Percentiles rank a stretch among this genome's conserved stretches.
Evolutionary conservation across 2,329 filamentous ascomycete species (phyloP).

Genomic region (Drechmeria coniospora): DNA sequence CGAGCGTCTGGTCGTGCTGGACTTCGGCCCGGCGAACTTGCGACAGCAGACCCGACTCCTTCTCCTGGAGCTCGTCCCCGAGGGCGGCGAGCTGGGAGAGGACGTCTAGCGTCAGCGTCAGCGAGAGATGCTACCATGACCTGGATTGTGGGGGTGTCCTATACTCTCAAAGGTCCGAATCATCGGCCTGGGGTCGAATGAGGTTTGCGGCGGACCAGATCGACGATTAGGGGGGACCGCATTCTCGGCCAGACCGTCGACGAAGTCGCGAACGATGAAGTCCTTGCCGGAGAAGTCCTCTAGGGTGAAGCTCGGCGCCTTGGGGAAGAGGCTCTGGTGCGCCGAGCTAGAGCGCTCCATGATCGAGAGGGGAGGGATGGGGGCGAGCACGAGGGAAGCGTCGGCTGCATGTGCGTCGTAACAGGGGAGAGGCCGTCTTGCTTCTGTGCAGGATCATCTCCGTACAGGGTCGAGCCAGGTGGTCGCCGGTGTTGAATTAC

Average conservation of each 20-base stretch:
- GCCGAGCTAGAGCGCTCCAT: constrained; percentile 30
- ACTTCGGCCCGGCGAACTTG: constrained; percentile 82
- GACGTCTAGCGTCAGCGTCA: constrained; percentile 28
- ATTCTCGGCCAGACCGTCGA: constrained; percentile 79
- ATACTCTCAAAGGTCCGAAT: constrained; percentile 84
- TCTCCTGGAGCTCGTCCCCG: constrained; percentile 72
- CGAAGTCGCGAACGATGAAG: constrained; percentile 96
- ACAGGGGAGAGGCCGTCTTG: too few relatives aligned
- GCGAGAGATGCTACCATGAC: too few relatives aligned
- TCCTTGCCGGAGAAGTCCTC: constrained; percentile 81
- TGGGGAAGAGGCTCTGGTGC: constrained; percentile 56
- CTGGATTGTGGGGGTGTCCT: constrained; percentile 7
- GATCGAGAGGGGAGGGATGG: constrained; percentile 11
- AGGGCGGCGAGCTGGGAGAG: constrained; percentile 53
- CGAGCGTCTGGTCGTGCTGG: constrained; percentile 82
- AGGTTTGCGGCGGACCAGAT: constrained; percentile 47
- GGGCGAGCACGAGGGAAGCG: constrained; percentile 6
- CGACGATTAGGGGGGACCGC: constrained; percentile 67
- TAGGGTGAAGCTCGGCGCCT: constrained; percentile 69
- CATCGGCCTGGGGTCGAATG: constrained; percentile 89
- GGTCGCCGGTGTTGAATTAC: too few relatives aligned
- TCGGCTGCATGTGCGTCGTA: constrained; percentile 19
- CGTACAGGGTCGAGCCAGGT: too few relatives aligned
- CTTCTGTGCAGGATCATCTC: neutral
- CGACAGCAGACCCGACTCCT: constrained; percentile 79